Evolutionary conservation across 2,329 filamentous ascomycete genomes (phyloP).

Genomic region (Neonectria ditissima): DNA sequence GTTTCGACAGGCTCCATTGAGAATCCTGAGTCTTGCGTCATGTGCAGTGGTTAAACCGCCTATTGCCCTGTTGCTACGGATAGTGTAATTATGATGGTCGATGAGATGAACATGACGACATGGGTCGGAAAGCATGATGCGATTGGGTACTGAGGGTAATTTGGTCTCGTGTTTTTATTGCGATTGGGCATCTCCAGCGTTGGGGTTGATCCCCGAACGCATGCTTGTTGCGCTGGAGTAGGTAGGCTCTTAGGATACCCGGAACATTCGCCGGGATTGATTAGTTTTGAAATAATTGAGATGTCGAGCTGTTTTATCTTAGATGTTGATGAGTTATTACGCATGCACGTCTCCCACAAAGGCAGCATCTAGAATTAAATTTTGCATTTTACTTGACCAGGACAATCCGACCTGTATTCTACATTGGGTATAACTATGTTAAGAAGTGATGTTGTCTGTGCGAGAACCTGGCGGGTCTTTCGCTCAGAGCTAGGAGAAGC

Average conservation of each 20-base stretch:
- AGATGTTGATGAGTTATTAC: constrained; percentile 35
- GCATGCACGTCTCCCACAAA: constrained; percentile 25
- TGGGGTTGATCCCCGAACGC: constrained; percentile 27
- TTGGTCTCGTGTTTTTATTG: constrained; percentile 29
- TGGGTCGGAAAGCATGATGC: constrained; percentile 39
- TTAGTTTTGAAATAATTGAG: constrained; percentile 19
- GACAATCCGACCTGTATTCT: no score
- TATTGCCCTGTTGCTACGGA: constrained; percentile 8
- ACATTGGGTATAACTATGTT: no score
- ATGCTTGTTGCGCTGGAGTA: constrained; percentile 39
- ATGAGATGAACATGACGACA: constrained; percentile 48
- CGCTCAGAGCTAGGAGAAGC: no score
- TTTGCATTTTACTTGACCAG: no score
- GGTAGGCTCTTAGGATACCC: constrained; percentile 28
- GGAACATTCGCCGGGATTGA: constrained; percentile 5
- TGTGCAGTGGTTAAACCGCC: constrained; percentile 87
- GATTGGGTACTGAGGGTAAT: constrained; percentile 40
- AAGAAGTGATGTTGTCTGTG: no score
- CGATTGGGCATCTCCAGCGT: constrained; percentile 30
- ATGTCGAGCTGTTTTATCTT: constrained; percentile 15
- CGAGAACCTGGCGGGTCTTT: no score
- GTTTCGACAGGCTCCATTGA: constrained; percentile 82
- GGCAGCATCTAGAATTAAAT: no score
- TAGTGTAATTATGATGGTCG: constrained; percentile 46
- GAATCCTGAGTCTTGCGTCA: constrained; percentile 92